Percentiles rank a stretch among this genome's conserved stretches.
phyloP scores from a whole-genome alignment of 2,329 filamentous ascomycete species.

The Aspergillus luchuensis region DNA sequence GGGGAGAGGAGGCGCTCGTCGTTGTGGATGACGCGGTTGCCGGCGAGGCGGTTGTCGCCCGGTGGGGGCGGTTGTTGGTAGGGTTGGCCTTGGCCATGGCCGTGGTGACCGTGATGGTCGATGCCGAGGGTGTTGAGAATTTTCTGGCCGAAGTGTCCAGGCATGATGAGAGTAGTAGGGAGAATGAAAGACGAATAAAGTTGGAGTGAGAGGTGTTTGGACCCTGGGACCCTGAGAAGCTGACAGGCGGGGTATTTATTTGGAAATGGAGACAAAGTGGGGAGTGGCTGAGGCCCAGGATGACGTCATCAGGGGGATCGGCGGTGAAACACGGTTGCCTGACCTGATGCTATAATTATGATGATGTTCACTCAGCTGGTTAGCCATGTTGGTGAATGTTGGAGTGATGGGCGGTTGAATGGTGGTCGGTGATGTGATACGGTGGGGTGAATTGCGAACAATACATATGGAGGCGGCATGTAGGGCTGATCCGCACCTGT shows the following conservation, averaged over 20 bases:
- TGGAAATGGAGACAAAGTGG: neutral
- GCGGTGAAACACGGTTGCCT: neutral
- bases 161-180: slow-evolving; percentile 23
- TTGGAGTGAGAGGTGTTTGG: no score
- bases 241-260: no score
- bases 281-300: neutral
- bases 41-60: slow-evolving; percentile 15
- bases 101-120: slow-evolving; percentile 16
- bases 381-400: no score
- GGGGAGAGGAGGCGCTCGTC: slow-evolving; percentile 41
- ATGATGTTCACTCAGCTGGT: no score
- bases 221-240: no score
- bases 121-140: slow-evolving; percentile 34
- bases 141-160: slow-evolving; percentile 35
- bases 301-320: neutral
- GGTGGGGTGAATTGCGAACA: no score
- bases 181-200: no score
- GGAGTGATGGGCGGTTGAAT: no score
- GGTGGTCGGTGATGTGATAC: no score
- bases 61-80: slow-evolving; percentile 12
- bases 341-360: no score
- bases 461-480: no score
- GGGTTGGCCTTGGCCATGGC: slow-evolving; percentile 5
- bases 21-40: slow-evolving; percentile 31
- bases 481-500: no score